Conservation (phyloP, 2,329 filamentous ascomycete genomes). For the Ophiognomonia clavigignenti-juglandacearum region DNA sequence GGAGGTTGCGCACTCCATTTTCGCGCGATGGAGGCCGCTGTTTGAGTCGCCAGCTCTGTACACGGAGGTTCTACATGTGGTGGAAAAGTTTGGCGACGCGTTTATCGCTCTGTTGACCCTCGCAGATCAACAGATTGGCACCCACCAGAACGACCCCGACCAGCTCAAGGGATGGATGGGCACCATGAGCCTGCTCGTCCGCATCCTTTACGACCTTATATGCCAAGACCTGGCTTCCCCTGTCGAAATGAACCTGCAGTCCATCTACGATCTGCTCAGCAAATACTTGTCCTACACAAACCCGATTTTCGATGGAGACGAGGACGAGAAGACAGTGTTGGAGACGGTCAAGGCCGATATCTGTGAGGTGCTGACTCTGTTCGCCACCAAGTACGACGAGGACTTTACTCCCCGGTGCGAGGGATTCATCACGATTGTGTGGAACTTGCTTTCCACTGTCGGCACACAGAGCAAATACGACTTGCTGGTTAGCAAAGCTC, state of each 20-base stretch:
- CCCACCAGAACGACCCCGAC: slow-evolving; percentile 70
- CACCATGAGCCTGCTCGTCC: slow-evolving; percentile 81
- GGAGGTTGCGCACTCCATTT: slow-evolving; percentile 97
- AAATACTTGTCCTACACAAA: slow-evolving; percentile 93
- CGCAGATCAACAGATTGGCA: slow-evolving; percentile 67
- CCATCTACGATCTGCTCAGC: slow-evolving; percentile 74
- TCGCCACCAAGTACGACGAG: slow-evolving; percentile 92
- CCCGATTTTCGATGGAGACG: slow-evolving; percentile 73
- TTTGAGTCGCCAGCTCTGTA: slow-evolving; percentile 92
- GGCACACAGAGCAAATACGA: slow-evolving; percentile 91
- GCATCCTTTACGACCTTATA: slow-evolving; percentile 94
- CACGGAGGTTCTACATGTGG: slow-evolving; percentile 93
- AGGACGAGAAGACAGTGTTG: slow-evolving; percentile 84
- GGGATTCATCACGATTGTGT: slow-evolving; percentile 84
- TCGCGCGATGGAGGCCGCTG: slow-evolving; percentile 89
- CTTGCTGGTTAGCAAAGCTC: slow-evolving; percentile 84
- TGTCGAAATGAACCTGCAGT: slow-evolving; percentile 81
- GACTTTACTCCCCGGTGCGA: slow-evolving; percentile 77
- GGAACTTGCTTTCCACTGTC: slow-evolving; percentile 83
- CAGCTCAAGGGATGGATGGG: slow-evolving; percentile 74
- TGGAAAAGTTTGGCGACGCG: slow-evolving; percentile 75
- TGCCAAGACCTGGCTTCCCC: slow-evolving; percentile 92
- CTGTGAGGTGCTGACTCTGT: slow-evolving; percentile 84
- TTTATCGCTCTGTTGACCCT: slow-evolving; percentile 75
- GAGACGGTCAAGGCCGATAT: slow-evolving; percentile 92